A percentile compares a stretch with the other conserved stretches of the same genome.
Evolutionary conservation across 352 stramenopile species (phyloP).

Genomic region (Phytophthora podocarpi): DNA sequence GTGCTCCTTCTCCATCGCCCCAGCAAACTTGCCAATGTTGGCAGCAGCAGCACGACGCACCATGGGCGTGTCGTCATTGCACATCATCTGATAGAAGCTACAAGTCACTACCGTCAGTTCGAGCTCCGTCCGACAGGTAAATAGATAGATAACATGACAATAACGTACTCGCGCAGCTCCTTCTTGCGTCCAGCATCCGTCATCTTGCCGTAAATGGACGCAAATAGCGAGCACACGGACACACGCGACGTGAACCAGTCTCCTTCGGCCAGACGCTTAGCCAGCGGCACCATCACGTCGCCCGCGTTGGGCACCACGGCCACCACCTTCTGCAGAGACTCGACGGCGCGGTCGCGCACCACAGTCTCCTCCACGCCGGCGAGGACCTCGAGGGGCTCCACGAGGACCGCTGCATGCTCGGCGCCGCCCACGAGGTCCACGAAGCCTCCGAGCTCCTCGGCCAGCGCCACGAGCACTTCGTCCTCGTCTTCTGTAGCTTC

Average conservation of each 20-base stretch:
- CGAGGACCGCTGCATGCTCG: conserved; percentile 61
- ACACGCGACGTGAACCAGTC: conserved; percentile 92
- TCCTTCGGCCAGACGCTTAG: conserved; percentile 80
- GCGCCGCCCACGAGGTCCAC: conserved; percentile 88
- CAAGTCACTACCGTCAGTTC: conserved; percentile 12
- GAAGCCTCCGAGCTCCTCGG: conserved; percentile 90
- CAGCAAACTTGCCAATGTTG: conserved; percentile 85
- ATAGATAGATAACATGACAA: neutral
- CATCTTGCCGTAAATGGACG: conserved; percentile 71
- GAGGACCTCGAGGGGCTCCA: conserved; percentile 93
- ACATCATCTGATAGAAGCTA: conserved; percentile 80
- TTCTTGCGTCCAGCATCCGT: conserved; percentile 69
- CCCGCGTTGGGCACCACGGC: conserved; percentile 63
- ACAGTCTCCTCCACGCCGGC: conserved; percentile 94
- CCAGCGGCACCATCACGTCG: conserved; percentile 73
- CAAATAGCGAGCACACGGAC: conserved; percentile 85
- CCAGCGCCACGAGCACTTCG: conserved; percentile 92
- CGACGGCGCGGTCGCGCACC: conserved; percentile 86
- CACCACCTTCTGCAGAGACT: conserved; percentile 77
- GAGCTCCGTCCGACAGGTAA: neutral
- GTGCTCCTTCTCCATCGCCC: conserved; percentile 77
- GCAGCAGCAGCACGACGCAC: conserved; percentile 78
- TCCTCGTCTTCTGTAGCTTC: conserved; percentile 93
- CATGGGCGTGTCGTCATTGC: conserved; percentile 90
- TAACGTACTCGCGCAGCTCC: conserved; percentile 81